phyloP scores from a whole-genome alignment of 257 asterid species.

The Handroanthus guayacan region DNA sequence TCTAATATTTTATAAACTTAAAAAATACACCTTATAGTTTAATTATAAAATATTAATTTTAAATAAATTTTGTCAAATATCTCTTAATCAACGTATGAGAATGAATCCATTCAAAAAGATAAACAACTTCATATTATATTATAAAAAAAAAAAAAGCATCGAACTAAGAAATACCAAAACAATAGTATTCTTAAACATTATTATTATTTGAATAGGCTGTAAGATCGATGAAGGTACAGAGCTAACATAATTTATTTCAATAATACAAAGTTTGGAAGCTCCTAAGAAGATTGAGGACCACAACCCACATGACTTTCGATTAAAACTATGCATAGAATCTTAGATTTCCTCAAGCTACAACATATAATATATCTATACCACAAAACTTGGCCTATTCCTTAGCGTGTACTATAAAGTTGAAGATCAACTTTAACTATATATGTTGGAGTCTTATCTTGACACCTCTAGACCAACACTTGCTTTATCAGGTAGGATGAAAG shows the following conservation, averaged over 20 bases:
- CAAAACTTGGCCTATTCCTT: constrained; percentile 19
- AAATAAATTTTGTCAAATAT: too few relatives aligned
- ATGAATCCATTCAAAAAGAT: too few relatives aligned
- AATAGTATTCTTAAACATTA: background rate
- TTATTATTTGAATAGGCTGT: background rate
- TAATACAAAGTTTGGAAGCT: constrained; percentile 19
- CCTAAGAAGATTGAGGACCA: constrained; percentile 30
- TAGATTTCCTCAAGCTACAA: constrained; percentile 28
- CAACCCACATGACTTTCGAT: constrained; percentile 13
- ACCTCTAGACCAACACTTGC: constrained; percentile 20
- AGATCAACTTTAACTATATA: background rate
- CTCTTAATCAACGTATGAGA: too few relatives aligned
- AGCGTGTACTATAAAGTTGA: constrained; percentile 25
- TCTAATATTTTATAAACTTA: too few relatives aligned
- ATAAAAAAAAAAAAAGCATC: background rate
- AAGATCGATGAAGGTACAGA: background rate
- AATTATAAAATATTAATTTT: too few relatives aligned
- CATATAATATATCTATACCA: constrained; percentile 15
- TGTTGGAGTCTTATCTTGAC: constrained; percentile 34
- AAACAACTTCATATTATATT: too few relatives aligned
- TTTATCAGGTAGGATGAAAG: background rate
- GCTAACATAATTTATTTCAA: constrained; percentile 18
- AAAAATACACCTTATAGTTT: too few relatives aligned
- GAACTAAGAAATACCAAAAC: background rate
- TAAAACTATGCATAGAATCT: constrained; percentile 30